These are phyloP conservation scores for Cyclostephanos invisitatus DNA, from an alignment of 108 stramenopile species.

Conservation along the genomic window DNA sequence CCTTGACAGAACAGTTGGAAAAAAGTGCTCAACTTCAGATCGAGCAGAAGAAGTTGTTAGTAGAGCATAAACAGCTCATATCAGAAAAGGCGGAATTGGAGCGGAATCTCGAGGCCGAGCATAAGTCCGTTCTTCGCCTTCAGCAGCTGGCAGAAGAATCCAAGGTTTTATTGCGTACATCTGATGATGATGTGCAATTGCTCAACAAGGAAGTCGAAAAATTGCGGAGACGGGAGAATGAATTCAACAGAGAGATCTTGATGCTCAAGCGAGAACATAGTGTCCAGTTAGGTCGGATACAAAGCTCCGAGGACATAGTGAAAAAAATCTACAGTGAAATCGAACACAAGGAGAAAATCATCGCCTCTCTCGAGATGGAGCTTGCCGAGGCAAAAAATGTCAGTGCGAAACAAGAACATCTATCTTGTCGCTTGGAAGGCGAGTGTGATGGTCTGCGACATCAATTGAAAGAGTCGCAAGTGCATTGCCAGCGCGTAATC, in stretches of 20 bases:
- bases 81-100: constrained; percentile 38
- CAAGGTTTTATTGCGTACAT: constrained; percentile 26
- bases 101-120: constrained; percentile 34
- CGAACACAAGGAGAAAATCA: constrained; percentile 59
- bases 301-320: constrained; percentile 52
- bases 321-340: constrained; percentile 54
- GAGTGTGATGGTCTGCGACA: constrained; percentile 72
- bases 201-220: constrained; percentile 34
- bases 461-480: constrained; percentile 63
- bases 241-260: constrained; percentile 23
- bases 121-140: constrained; percentile 14
- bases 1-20: background rate
- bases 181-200: constrained; percentile 24
- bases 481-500: constrained; percentile 52
- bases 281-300: constrained; percentile 39
- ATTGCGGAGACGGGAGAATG: constrained; percentile 24
- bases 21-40: constrained; percentile 11
- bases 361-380: constrained; percentile 63
- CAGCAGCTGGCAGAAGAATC: constrained; percentile 38
- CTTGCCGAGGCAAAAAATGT: constrained; percentile 58
- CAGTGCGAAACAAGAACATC: constrained; percentile 50
- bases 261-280: constrained; percentile 49
- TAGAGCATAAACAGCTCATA: constrained; percentile 25
- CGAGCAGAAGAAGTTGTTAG: constrained; percentile 15
- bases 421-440: constrained; percentile 51